A percentile compares a stretch with the other conserved stretches of the same genome.
Evolutionary conservation across 2,329 filamentous ascomycete species (phyloP).

Genomic region (Whalleya microplaca): DNA sequence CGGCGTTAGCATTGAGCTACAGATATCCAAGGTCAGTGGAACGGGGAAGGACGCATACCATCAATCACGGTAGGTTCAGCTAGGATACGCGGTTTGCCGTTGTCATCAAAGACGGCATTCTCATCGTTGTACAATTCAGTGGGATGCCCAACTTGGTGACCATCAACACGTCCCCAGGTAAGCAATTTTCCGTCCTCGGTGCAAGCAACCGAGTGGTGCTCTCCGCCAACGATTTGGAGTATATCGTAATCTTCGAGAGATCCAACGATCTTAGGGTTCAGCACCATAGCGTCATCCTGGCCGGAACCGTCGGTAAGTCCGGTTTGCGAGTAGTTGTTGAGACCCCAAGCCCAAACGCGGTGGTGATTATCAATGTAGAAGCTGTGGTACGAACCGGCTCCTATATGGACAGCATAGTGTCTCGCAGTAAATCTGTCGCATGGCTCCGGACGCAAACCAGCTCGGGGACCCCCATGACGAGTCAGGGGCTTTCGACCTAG

Average conservation of each 20-base stretch:
- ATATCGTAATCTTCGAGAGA: slow-evolving; percentile 68
- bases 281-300: slow-evolving; percentile 71
- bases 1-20: slow-evolving; percentile 21
- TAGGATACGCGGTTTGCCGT: slow-evolving; percentile 72
- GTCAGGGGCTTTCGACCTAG: slow-evolving; percentile 65
- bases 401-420: slow-evolving; percentile 54
- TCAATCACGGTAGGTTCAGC: slow-evolving; percentile 65
- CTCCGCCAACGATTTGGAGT: slow-evolving; percentile 69
- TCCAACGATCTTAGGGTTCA: slow-evolving; percentile 70
- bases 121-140: slow-evolving; percentile 58
- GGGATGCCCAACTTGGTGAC: slow-evolving; percentile 60
- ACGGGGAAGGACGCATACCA: slow-evolving; percentile 42
- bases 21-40: not conserved
- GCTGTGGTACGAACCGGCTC: slow-evolving; percentile 71
- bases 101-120: slow-evolving; percentile 66
- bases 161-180: slow-evolving; percentile 52
- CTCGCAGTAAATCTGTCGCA: slow-evolving; percentile 48
- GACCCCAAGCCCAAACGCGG: slow-evolving; percentile 70
- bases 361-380: slow-evolving; percentile 71
- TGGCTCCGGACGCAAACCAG: slow-evolving; percentile 45
- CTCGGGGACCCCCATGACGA: slow-evolving; percentile 30
- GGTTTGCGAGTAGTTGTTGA: slow-evolving; percentile 74
- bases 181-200: slow-evolving; percentile 47
- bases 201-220: slow-evolving; percentile 64
- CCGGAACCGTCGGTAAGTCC: slow-evolving; percentile 66